Base-by-base conservation (phyloP, 345 rosid species). In the Syzygium aromaticum region DNA sequence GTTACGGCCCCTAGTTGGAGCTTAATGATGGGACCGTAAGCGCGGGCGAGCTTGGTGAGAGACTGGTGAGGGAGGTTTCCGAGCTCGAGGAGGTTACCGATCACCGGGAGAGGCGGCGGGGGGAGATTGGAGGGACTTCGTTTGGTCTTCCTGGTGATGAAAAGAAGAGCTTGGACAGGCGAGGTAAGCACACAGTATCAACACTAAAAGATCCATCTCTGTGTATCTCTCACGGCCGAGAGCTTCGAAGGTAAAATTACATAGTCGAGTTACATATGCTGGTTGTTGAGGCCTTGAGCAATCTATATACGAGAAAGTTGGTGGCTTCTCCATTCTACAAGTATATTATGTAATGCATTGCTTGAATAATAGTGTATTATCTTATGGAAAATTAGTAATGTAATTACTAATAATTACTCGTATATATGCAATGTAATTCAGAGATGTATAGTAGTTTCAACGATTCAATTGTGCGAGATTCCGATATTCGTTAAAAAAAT, bases 21-120 rank as follows among this genome's bases (percentile, higher is more conserved):
- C 23, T 73, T 86, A 87, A 91, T 89, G 49, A 91, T 38, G 8
- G 92, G 92, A 13, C 91, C 92, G 16, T 89, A 63, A 61, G 82
- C 78, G 64, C 67, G 11, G 87, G 92, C 90, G 9, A 91, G 89
- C 77, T 86, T 59, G 63, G 86, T 27, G 21, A 91, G 54, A 51
- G 85, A 83, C 85, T 51, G 67, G 83, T 88, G 89, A 87, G 91
- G 87, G n/a, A 82, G 64, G 59, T 73, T 40, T 8, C 92, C 89
- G 30, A 91, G 85, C 25, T 40, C 84, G 3, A 88, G 85, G 87
- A 91, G 87, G 92, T 87, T 89, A 5, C 91, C 91, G 19, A 89
- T 53, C 53, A 89, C 57, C 21, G 91, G 91, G 54, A 89, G 80
- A 19, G 84, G 78, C 4, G 49, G 40, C 21, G 91, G 91, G 22